A percentile compares a stretch with the other conserved stretches of the same genome.
These are phyloP conservation scores for Phylloporus sp. DNA, from an alignment of 768 basidiomycete species.

Conservation along the genomic window DNA sequence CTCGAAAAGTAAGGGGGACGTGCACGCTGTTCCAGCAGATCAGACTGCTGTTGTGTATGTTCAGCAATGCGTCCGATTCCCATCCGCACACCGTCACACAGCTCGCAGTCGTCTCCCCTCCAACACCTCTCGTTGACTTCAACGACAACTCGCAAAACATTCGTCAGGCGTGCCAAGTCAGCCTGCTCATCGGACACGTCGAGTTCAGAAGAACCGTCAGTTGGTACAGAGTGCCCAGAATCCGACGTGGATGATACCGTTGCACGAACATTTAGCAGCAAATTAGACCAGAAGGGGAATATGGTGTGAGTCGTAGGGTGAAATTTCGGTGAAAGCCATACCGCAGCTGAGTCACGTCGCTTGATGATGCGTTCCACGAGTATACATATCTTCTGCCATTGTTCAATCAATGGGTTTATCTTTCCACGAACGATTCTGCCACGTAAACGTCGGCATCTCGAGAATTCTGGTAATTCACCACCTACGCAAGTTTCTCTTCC, in stretches of 20 bases:
- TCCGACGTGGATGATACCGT: slow-evolving; percentile 11
- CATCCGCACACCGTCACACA: slow-evolving; percentile 74
- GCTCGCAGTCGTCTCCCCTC: slow-evolving; percentile 76
- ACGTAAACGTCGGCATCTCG: slow-evolving; percentile 1
- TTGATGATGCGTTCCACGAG: slow-evolving; percentile 84
- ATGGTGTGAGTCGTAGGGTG: slow-evolving; percentile 66
- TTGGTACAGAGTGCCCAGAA: slow-evolving; percentile 11
- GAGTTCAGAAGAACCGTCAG: slow-evolving; percentile 17
- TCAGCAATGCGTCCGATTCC: slow-evolving; percentile 65
- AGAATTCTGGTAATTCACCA: neutral
- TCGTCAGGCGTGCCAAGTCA: slow-evolving; percentile 77
- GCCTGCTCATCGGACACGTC: slow-evolving; percentile 50
- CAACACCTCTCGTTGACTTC: slow-evolving; percentile 81
- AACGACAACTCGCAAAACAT: slow-evolving; percentile 70
- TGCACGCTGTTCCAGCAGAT: slow-evolving; percentile 69
- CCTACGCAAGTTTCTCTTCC: slow-evolving; percentile 81
- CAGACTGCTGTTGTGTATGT: slow-evolving; percentile 67
- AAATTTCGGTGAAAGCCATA: slow-evolving; percentile 62
- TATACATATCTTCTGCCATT: slow-evolving; percentile 88
- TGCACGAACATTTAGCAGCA: slow-evolving; percentile 28
- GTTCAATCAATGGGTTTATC: slow-evolving; percentile 74
- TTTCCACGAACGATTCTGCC: slow-evolving; percentile 68
- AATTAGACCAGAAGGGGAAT: slow-evolving; percentile 45
- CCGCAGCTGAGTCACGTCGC: slow-evolving; percentile 88
- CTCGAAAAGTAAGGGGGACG: slow-evolving; percentile 20